Conservation (phyloP, 768 basidiomycete genomes). For the Lactarius deliciosus region DNA sequence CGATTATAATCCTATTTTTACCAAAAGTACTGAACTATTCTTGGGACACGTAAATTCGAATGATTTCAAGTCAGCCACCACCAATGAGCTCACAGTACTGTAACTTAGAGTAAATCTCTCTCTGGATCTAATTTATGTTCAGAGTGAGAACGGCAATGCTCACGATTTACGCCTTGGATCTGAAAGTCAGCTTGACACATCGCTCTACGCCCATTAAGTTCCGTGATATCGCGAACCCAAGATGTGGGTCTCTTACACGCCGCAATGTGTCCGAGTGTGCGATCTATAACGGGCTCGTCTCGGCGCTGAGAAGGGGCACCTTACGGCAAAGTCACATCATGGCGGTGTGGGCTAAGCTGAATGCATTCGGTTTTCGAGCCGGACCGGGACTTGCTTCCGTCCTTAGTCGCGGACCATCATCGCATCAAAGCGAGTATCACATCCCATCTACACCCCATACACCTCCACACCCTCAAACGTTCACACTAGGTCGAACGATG, state of each 20-base stretch:
- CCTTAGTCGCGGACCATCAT: background rate
- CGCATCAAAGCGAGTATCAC: background rate
- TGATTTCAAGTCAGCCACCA: too few species aligned
- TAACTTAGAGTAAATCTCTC: too few species aligned
- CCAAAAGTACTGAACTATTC: too few species aligned
- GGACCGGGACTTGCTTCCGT: slow-evolving; percentile 8
- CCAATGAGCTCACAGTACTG: too few species aligned
- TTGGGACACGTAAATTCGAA: too few species aligned
- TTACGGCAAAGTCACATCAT: too few species aligned
- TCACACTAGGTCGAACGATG: slow-evolving; percentile 38
- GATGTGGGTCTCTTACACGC: background rate
- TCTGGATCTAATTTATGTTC: too few species aligned
- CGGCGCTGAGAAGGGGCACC: too few species aligned
- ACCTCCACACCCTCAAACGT: background rate
- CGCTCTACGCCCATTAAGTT: background rate
- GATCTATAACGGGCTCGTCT: background rate
- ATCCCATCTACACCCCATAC: background rate
- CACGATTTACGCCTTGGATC: background rate
- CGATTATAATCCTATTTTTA: too few species aligned
- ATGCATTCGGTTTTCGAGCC: slow-evolving; percentile 3
- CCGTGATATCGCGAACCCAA: background rate
- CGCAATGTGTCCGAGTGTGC: background rate
- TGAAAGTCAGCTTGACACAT: background rate
- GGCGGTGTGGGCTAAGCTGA: too few species aligned
- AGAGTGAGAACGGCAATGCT: background rate